phyloP scores from a whole-genome alignment of 768 basidiomycete genomes.

The Neoboletus brunneissimus region DNA sequence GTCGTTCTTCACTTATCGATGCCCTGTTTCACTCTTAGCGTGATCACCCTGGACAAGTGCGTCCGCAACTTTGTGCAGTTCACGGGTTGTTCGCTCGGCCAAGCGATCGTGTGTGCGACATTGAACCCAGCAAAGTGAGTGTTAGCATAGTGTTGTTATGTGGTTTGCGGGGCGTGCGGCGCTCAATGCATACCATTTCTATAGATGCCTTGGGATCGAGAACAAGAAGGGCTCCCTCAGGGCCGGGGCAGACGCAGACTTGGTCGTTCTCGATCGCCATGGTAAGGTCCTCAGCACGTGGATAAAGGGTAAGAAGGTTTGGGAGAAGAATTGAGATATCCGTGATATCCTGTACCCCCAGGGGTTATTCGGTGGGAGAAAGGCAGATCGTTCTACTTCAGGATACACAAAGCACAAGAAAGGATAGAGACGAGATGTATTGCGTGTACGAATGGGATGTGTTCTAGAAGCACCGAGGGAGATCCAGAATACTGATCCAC shows the following conservation, averaged over 20 bases:
- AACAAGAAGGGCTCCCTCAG: slow-evolving; percentile 77
- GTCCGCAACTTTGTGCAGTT: slow-evolving; percentile 83
- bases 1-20: background rate
- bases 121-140: slow-evolving; percentile 77
- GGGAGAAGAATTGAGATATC: slow-evolving; percentile 39
- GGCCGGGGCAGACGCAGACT: slow-evolving; percentile 83
- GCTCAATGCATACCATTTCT: background rate
- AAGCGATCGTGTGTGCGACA: slow-evolving; percentile 85
- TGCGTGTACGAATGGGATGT: background rate
- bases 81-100: slow-evolving; percentile 77
- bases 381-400: background rate
- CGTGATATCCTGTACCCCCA: background rate
- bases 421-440: background rate
- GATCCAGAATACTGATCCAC: background rate
- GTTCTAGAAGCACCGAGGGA: background rate
- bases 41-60: slow-evolving; percentile 80
- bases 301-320: slow-evolving; percentile 74
- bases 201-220: slow-evolving; percentile 74
- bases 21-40: slow-evolving; percentile 39
- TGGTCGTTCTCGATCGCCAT: slow-evolving; percentile 68
- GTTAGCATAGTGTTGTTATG: background rate
- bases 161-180: background rate
- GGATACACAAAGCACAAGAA: background rate
- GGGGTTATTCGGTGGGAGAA: background rate
- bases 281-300: slow-evolving; percentile 70